Conservation (phyloP, 768 basidiomycete genomes). For the Agaricus subrufescens region DNA sequence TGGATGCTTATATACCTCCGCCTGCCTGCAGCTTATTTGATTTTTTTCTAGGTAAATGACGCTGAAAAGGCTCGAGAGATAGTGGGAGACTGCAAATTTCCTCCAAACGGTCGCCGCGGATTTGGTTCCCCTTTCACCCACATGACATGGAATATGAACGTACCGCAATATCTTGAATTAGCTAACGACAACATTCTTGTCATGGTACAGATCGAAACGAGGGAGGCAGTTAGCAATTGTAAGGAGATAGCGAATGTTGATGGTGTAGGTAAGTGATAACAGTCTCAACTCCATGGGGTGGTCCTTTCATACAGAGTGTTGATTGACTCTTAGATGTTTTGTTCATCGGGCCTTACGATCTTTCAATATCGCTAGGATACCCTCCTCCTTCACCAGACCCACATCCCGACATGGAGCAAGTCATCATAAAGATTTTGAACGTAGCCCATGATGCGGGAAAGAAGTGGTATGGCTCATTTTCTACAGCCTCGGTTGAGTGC, state of each 20-base stretch:
- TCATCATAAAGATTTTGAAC: conserved; percentile 50
- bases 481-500: background rate
- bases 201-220: conserved; percentile 66
- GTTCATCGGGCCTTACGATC: conserved; percentile 66
- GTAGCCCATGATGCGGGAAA: conserved; percentile 50
- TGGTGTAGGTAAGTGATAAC: conserved; percentile 47
- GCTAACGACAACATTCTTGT: conserved; percentile 55
- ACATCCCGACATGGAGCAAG: conserved; percentile 56
- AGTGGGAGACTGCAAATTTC: conserved; percentile 55
- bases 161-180: conserved; percentile 43
- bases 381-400: conserved; percentile 60
- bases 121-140: conserved; percentile 65
- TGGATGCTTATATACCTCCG: conserved; percentile 3
- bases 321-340: conserved; percentile 31
- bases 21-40: background rate
- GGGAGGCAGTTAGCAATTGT: conserved; percentile 53
- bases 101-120: conserved; percentile 57
- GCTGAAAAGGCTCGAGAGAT: conserved; percentile 53
- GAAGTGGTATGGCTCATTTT: conserved; percentile 48
- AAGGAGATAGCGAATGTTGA: conserved; percentile 56
- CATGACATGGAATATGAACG: conserved; percentile 47
- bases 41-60: conserved; percentile 42
- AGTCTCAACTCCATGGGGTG: background rate
- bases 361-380: conserved; percentile 59
- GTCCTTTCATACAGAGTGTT: conserved; percentile 15